These are phyloP conservation scores for Flaveria trinervia DNA, from an alignment of 129 eudicot species.

Conservation along the genomic window DNA sequence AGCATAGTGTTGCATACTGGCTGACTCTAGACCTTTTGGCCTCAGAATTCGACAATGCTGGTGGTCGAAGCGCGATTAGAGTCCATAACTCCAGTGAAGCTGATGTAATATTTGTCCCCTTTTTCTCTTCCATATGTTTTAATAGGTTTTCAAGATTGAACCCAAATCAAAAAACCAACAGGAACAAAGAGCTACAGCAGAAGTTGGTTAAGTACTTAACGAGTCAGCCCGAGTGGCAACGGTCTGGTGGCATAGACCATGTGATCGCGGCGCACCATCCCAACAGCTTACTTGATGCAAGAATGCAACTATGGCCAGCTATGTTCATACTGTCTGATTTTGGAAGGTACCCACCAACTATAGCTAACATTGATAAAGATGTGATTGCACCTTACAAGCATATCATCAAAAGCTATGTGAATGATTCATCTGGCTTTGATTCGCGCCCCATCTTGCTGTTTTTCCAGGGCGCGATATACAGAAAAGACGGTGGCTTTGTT, in stretches of 20 bases:
- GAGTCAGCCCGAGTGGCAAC: constrained; percentile 76
- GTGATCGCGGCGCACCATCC: constrained; percentile 86
- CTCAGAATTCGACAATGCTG: constrained; percentile 49
- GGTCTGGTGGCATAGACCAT: constrained; percentile 79
- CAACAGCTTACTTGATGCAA: constrained; percentile 74
- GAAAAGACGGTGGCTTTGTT: constrained; percentile 84
- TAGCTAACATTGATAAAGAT: constrained; percentile 87
- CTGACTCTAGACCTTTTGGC: constrained; percentile 73
- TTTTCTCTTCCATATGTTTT: constrained; percentile 78
- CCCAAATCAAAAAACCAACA: constrained; percentile 45
- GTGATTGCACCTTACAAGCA: constrained; percentile 94
- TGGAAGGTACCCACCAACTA: constrained; percentile 85
- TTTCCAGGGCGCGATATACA: constrained; percentile 88
- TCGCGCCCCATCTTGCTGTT: constrained; percentile 76
- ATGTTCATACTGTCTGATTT: constrained; percentile 84
- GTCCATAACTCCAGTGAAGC: constrained; percentile 86
- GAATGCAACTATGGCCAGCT: constrained; percentile 84
- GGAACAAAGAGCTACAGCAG: constrained; percentile 52
- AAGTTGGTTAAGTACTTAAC: constrained; percentile 61
- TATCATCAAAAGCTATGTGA: constrained; percentile 48
- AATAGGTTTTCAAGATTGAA: constrained; percentile 60
- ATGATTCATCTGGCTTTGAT: constrained; percentile 66
- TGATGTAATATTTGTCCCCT: constrained; percentile 85
- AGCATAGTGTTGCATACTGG: constrained; percentile 97
- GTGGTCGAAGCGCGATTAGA: constrained; percentile 54